Conservation (phyloP, 176 grass and related monocot genomes). For the Carex cristatella region DNA sequence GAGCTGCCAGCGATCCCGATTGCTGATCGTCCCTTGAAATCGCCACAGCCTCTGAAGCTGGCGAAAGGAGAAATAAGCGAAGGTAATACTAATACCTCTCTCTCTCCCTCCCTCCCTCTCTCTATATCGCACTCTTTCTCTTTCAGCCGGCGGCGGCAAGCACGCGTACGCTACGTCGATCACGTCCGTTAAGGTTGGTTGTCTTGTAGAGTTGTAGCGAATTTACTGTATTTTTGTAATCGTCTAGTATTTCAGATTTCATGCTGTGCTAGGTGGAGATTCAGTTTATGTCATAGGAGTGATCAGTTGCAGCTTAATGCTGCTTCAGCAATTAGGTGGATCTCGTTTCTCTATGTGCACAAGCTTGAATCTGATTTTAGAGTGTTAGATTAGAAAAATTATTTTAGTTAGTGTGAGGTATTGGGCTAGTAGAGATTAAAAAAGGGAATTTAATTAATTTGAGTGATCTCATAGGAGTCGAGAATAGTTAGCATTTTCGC, state of each 20-base stretch:
- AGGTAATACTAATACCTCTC: background rate
- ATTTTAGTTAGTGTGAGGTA: background rate
- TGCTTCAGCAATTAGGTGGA: background rate
- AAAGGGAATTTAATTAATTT: background rate
- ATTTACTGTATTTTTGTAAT: no score
- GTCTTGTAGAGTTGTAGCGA: background rate
- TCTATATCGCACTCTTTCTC: background rate
- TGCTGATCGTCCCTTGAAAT: background rate
- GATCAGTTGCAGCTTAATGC: background rate
- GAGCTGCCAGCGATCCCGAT: background rate
- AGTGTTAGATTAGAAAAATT: background rate
- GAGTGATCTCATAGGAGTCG: background rate
- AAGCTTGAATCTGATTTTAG: conserved; percentile 1
- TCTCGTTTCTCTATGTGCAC: background rate
- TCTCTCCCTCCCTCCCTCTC: background rate
- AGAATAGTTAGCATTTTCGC: background rate
- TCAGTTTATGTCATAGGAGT: background rate
- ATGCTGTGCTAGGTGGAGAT: background rate
- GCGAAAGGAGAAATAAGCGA: background rate
- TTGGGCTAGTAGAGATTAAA: background rate
- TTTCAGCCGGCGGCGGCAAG: background rate
- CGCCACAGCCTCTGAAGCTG: background rate
- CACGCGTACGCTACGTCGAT: background rate
- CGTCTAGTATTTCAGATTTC: background rate
- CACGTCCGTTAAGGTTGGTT: background rate